Base-by-base conservation (phyloP, 2,329 filamentous ascomycete species). In the Trichoderma cornu-damae region DNA sequence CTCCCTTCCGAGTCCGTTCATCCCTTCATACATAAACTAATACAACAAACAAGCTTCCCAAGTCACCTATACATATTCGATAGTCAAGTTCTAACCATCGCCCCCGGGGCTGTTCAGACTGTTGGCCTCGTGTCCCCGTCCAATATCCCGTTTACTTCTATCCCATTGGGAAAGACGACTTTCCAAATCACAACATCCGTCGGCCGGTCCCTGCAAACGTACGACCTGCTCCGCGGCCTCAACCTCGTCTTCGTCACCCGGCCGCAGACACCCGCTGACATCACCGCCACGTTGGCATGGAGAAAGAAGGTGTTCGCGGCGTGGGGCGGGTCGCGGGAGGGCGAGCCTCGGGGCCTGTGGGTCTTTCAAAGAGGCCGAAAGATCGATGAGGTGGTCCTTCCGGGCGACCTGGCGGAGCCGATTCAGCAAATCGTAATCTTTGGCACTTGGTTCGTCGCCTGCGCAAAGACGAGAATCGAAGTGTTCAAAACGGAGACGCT, bases 131-230 rank as follows among this genome's bases (percentile, higher is more conserved):
- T 99, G 2, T 96, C 94, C 4, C 90, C 94, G 0, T 96, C 93
- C 2, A 75, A 79, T 48, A 90, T 96, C 0, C 93, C 94, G 0
- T 97, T 99, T 69, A 92, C 93, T 2, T 88, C 88, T 5, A 82
- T 95, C 30, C 89, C 93, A 0, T 79, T 96, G 14, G 94, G 94
- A 58, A 96, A 96, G 74, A 93, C 90, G 1, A 96, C 91, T 3
- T 99, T 96, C 69, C 94, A 99, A 71, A 90, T 99, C 72, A 97
- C 94, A 32, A 99, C 94, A 28, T 97, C 90, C 0, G 89, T 95
- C 61, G 94, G 93, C 61, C 84, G 86, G 66, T 90, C 87, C 59
- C 81, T 99, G 46, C 94, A 99, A 73, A 99, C 94, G 0, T 99
- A 99, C 76, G 94, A 99, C 70, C 77, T 99, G 61, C 90, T 88